Evolutionary conservation across 768 basidiomycete species (phyloP), one percentile per base, ranked within the genome.

Genomic region (Clathrus columnatus): DNA sequence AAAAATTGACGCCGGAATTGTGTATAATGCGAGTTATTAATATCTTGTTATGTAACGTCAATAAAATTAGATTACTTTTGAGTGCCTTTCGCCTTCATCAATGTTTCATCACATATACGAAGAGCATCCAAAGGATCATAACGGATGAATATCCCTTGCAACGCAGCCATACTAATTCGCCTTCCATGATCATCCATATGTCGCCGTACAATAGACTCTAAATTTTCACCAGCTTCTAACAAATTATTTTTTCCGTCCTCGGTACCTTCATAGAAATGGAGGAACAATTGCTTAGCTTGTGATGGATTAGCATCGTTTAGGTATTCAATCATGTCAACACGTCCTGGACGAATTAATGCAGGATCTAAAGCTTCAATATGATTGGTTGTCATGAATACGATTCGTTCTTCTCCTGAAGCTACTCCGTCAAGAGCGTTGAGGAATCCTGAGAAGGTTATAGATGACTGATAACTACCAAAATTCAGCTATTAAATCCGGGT

Each of bases 331-430:
- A 97, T 68, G 68, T 99, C 96, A 43, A 99, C 94, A 8, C 96
- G 82, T 17, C 96, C 96, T 0, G 96, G 95, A 50, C 96, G 84
- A 64, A 98, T 91, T 46, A 99, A 80, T 0, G 95, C 96, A 5
- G 91, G 86, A 69, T 99, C 96, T 30, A 99, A 80, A 59, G 76
- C 78, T 57, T 88, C 83, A 52, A 89, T 67, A 63, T 98, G 96
- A 68, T 99, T 99, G n/a, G 96, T 98, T 0, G 96, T 99, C 85
- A 99, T 89, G 72, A 99, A 99, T 30, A 99, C 82, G 65, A 99
- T 85, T n/a, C 96, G 84, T 64, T 96, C 93, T 71, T 97, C 94
- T 42, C 93, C 91, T 10, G 95, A 96, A 4, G 92, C 95, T 26
- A 99, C 95, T 17, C 96, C 96, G 65, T 99, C 96, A 2, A 99